Conservation (phyloP, 495 filamentous ascomycete genomes). For the Penicillium malachiteum region DNA sequence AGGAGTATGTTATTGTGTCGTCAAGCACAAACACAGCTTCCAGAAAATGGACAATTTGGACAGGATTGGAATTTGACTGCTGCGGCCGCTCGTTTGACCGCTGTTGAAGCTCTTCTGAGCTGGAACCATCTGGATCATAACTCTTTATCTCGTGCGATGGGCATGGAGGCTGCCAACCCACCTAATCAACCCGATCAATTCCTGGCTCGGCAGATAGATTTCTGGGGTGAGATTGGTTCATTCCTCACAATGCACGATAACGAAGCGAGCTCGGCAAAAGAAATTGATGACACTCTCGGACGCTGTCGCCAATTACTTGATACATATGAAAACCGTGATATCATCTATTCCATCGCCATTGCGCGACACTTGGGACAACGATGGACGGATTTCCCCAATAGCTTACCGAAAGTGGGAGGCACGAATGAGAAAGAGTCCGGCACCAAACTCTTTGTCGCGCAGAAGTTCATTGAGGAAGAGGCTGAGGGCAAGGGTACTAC, state of each 20-base stretch:
- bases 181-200: constrained; percentile 49
- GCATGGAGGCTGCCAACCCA: constrained; percentile 39
- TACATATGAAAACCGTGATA: constrained; percentile 83
- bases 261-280: constrained; percentile 53
- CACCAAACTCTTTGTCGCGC: constrained; percentile 74
- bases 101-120: constrained; percentile 73
- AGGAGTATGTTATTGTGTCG: constrained; percentile 54
- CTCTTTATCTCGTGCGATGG: constrained; percentile 48
- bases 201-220: constrained; percentile 64
- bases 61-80: constrained; percentile 54
- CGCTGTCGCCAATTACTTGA: constrained; percentile 68
- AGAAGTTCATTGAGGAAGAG: constrained; percentile 77
- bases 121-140: constrained; percentile 62
- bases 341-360: constrained; percentile 84
- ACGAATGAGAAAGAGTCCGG: constrained; percentile 69
- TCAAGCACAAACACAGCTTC: constrained; percentile 31
- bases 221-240: constrained; percentile 74
- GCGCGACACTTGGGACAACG: constrained; percentile 70
- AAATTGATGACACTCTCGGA: constrained; percentile 62
- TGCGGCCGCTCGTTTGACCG: constrained; percentile 66
- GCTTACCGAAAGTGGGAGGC: constrained; percentile 54
- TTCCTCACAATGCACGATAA: constrained; percentile 70
- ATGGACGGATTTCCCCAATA: constrained; percentile 63
- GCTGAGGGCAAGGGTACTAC: constrained; percentile 69
- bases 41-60: constrained; percentile 36